These are phyloP conservation scores for Nitzschia putrida DNA, from an alignment of 108 stramenopile genomes.

Conservation along the genomic window DNA sequence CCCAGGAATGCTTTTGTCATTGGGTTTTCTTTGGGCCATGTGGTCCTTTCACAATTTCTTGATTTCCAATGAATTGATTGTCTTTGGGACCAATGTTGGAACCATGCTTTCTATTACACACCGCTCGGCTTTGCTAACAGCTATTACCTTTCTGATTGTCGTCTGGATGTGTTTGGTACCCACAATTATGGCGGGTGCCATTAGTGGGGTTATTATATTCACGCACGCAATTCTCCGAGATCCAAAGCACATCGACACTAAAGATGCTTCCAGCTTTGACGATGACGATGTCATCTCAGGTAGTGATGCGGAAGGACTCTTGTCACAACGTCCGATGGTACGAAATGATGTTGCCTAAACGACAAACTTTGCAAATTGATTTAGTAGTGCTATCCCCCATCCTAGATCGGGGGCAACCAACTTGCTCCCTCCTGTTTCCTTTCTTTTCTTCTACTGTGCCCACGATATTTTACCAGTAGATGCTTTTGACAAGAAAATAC, in stretches of 20 bases:
- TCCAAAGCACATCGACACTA: conserved; percentile 69
- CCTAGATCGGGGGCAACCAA: too few relatives aligned
- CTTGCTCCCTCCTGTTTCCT: too few relatives aligned
- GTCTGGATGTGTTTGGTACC: conserved; percentile 78
- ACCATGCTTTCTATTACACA: conserved; percentile 62
- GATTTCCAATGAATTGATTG: conserved; percentile 68
- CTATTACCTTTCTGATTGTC: conserved; percentile 60
- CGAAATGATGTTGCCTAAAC: conserved; percentile 8
- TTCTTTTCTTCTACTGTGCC: too few relatives aligned
- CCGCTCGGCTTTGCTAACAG: conserved; percentile 58
- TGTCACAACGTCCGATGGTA: conserved; percentile 24
- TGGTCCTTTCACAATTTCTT: conserved; percentile 70
- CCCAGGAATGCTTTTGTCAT: conserved; percentile 71
- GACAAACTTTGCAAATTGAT: neutral
- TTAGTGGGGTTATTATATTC: conserved; percentile 64
- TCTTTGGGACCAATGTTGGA: conserved; percentile 65
- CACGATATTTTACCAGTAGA: too few relatives aligned
- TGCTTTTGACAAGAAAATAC: too few relatives aligned
- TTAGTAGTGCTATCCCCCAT: too few relatives aligned
- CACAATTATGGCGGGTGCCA: conserved; percentile 48
- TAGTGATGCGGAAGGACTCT: conserved; percentile 35
- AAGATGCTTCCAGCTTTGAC: neutral
- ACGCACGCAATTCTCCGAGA: conserved; percentile 81
- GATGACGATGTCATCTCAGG: conserved; percentile 18
- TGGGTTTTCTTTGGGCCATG: conserved; percentile 58